Evolutionary conservation across 768 basidiomycete genomes (phyloP).

Genomic region (Scleroderma citrinum): DNA sequence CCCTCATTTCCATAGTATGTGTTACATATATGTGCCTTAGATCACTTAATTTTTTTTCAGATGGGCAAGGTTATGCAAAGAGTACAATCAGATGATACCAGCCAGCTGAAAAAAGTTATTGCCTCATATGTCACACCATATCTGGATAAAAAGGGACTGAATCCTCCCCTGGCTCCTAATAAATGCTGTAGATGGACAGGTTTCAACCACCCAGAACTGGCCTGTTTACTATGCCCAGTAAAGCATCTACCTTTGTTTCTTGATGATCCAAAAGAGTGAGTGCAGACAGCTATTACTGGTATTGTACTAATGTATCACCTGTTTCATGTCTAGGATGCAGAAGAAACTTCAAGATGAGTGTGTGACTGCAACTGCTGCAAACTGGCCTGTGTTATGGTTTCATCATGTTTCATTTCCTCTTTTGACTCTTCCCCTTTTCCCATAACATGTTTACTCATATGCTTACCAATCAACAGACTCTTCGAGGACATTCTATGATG

Average conservation of each 20-base stretch:
- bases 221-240: background rate
- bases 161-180: background rate
- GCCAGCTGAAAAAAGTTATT: background rate
- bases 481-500: no score
- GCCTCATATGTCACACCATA: background rate
- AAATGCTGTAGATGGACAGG: background rate
- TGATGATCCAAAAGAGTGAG: background rate
- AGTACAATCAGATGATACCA: background rate
- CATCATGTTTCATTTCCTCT: no score
- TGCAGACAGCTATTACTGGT: background rate
- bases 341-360: no score
- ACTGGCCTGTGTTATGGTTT: no score
- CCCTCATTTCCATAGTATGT: background rate
- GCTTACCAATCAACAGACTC: no score
- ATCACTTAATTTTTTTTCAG: background rate
- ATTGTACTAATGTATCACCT: no score
- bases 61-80: background rate
- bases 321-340: no score
- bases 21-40: background rate
- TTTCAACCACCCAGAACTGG: constrained; percentile 2
- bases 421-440: no score
- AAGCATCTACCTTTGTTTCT: background rate
- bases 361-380: no score
- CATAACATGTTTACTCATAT: no score
- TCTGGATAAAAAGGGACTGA: background rate